Evolutionary conservation across 371 early-diverging fungal species (phyloP), one percentile per base, ranked within the genome.

Genomic region (Rozella allomycis): DNA sequence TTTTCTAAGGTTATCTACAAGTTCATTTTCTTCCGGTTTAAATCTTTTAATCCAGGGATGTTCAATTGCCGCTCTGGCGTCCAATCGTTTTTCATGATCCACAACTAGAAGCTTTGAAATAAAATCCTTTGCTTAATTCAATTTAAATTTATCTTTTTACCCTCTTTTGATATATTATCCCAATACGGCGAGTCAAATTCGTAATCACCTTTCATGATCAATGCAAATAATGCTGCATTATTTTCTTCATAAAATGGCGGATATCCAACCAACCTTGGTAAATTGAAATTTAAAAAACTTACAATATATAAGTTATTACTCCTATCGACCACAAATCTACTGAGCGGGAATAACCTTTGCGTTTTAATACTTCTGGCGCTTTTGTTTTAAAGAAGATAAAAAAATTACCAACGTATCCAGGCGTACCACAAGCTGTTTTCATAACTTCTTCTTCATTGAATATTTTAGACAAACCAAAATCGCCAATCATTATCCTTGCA

Each of bases 301-400:
- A 53, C 47, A 93, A 77, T 34, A 97, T 84, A 52, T 93, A 97
- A 14, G 97, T 65, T 38, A 97, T 90, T 0, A 97, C 97, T 10
- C 98, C 98, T 11, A 94, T 53, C 29, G 91, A 84, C 98, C 98
- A 98, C 51, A 93, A 59, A 42, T 98, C 98, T 13, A 94, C 84
- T 37, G 73, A 70, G 19, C 69, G 67, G 21, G 73, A 74, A 48
- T 91, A 87, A 2, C 73, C 61, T 22, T 72, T 55, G 8, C 58
- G 42, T 23, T 51, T 44, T 37, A 98, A 50, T 1, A 97, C 73
- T 49, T 98, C 98, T 2, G 97, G 97, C 0, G 97, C n/a, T n/a
- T n/a, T n/a, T n/a, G n/a, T n/a, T n/a, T n/a, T n/a, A n/a, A n/a
- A n/a, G n/a, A n/a, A n/a, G n/a, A n/a, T n/a, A n/a, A n/a, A n/a